A percentile compares a stretch with the other conserved stretches of the same genome.
Conservation (phyloP, 805 yeast genomes). For the Priceomyces castillae region DNA sequence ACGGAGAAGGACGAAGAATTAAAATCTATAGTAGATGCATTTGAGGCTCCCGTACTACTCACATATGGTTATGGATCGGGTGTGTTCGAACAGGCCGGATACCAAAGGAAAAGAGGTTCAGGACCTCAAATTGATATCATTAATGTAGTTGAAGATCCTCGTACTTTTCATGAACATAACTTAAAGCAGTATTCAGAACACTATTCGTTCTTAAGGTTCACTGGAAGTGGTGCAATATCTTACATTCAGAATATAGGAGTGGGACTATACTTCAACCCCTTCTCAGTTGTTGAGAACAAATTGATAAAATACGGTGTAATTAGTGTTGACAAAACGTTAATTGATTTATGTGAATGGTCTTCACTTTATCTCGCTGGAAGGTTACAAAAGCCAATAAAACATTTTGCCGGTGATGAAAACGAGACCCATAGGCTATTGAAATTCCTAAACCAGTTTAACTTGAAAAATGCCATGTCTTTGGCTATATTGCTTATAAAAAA, state of each 20-base stretch:
- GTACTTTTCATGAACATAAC: constrained; percentile 75
- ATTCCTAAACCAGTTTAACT: constrained; percentile 70
- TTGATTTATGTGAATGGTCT: constrained; percentile 81
- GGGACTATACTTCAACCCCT: constrained; percentile 94
- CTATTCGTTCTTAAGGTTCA: constrained; percentile 63
- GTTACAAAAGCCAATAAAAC: constrained; percentile 88
- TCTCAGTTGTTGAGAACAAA: constrained; percentile 50
- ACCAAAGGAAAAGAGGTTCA: constrained; percentile 21
- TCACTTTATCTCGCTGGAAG: constrained; percentile 88
- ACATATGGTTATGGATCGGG: constrained; percentile 96
- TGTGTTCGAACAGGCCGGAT: constrained; percentile 68
- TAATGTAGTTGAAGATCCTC: constrained; percentile 72
- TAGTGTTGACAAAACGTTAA: constrained; percentile 54
- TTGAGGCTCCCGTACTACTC: constrained; percentile 69
- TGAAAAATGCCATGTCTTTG: constrained; percentile 72
- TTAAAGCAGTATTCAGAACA: constrained; percentile 66
- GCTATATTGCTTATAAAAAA: constrained; percentile 53
- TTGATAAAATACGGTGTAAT: constrained; percentile 86
- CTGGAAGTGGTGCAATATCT: constrained; percentile 52
- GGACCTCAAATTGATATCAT: constrained; percentile 75
- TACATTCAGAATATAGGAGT: constrained; percentile 71
- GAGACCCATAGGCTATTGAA: constrained; percentile 44
- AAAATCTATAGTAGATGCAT: constrained; percentile 49
- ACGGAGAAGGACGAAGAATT: constrained; percentile 43
- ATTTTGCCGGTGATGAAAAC: constrained; percentile 54